Conservation (phyloP, 1,284 basidiomycete genomes). For the Rhizopogon parksii region DNA sequence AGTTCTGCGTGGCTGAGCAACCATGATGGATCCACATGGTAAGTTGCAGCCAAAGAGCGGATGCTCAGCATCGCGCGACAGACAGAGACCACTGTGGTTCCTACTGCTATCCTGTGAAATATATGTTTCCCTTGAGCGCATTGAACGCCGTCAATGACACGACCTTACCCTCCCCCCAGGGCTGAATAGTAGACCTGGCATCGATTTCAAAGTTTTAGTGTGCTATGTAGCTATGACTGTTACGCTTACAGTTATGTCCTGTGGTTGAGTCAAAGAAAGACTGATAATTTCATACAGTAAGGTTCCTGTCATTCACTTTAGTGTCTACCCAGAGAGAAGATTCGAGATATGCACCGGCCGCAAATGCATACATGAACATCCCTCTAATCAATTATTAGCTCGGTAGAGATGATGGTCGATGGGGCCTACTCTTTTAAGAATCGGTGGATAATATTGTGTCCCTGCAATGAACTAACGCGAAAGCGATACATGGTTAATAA, state of each 20-base stretch:
- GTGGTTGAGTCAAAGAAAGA: conserved; percentile 1
- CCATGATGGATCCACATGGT: conserved; percentile 34
- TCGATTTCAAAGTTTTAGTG: not conserved
- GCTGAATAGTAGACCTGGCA: conserved; percentile 14
- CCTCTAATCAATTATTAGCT: not conserved
- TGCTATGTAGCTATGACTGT: not conserved
- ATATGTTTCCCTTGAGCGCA: conserved; percentile 42
- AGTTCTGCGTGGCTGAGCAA: conserved; percentile 35
- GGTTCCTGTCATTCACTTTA: conserved; percentile 8
- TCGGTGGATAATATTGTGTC: conserved; percentile 3
- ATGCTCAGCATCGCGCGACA: conserved; percentile 30
- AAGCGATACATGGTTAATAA: conserved; percentile 21
- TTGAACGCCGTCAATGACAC: not conserved
- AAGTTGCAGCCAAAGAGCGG: conserved; percentile 32
- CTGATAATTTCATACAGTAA: conserved; percentile 15
- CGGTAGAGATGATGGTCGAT: not conserved
- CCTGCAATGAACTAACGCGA: conserved; percentile 12
- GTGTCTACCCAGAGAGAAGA: not conserved
- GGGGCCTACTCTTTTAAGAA: conserved; percentile 9
- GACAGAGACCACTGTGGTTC: conserved; percentile 50
- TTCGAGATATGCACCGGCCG: not conserved
- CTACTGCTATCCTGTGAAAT: conserved; percentile 76
- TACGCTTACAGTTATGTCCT: conserved; percentile 11
- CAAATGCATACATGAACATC: conserved; percentile 4
- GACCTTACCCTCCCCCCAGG: conserved; percentile 11